A percentile compares a stretch with the other conserved stretches of the same genome.
These are phyloP conservation scores for Nothophaeocryptopus gaeumannii DNA, from an alignment of 2,329 filamentous ascomycete species.

Conservation along the genomic window DNA sequence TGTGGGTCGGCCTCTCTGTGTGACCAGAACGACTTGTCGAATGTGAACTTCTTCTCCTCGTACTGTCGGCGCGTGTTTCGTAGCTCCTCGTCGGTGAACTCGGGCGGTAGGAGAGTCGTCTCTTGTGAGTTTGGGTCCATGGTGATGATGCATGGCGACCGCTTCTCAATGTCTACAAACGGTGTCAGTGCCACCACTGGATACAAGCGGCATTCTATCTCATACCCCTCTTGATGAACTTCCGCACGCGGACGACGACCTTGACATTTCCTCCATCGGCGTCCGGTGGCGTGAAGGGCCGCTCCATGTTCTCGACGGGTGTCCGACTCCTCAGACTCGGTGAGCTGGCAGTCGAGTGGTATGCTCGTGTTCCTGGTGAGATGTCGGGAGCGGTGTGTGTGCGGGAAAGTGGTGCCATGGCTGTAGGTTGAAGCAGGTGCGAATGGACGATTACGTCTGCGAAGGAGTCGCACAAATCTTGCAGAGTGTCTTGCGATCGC, in stretches of 20 bases:
- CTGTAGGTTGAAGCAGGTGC: neutral
- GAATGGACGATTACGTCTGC: conserved; percentile 8
- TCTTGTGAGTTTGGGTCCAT: conserved; percentile 88
- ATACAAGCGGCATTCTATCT: neutral
- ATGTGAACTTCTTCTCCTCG: conserved; percentile 89
- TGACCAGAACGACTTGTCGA: conserved; percentile 98
- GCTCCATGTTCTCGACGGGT: conserved; percentile 34
- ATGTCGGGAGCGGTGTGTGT: conserved; percentile 14
- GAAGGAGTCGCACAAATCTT: conserved; percentile 17
- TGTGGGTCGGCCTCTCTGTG: conserved; percentile 75
- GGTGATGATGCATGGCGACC: conserved; percentile 78
- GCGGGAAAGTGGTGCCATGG: conserved; percentile 4
- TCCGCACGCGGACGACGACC: conserved; percentile 50
- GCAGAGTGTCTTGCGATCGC: conserved; percentile 12
- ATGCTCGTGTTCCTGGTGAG: conserved; percentile 10
- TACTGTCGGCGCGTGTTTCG: conserved; percentile 67
- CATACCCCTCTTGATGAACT: conserved; percentile 47
- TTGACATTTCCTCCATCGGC: conserved; percentile 50
- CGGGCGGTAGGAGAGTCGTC: conserved; percentile 74
- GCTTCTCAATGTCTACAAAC: conserved; percentile 69
- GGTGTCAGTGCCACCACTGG: conserved; percentile 27
- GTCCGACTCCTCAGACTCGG: conserved; percentile 45
- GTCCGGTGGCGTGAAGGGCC: conserved; percentile 33
- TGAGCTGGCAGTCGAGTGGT: conserved; percentile 40
- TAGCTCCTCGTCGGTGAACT: conserved; percentile 25